Evolutionary conservation across 1,284 basidiomycete species (phyloP).

Genomic region (Puccinia brachypodii): DNA sequence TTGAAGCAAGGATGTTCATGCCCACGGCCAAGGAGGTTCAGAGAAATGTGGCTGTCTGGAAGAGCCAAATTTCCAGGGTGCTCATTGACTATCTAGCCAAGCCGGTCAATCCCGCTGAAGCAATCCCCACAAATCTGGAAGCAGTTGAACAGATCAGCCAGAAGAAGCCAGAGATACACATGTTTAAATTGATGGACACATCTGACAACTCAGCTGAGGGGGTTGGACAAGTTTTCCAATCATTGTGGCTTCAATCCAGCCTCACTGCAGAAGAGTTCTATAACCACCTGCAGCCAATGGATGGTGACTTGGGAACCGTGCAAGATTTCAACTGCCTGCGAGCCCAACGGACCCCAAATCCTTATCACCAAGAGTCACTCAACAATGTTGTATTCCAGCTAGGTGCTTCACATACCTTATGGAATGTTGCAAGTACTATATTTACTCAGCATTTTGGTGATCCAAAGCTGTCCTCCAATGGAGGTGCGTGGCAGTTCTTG

Average conservation of each 20-base stretch:
- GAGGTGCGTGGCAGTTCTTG: not conserved
- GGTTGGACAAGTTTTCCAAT: not conserved
- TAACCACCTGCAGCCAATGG: not conserved
- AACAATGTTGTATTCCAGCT: not conserved
- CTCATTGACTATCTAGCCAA: not conserved
- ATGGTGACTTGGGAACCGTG: not conserved
- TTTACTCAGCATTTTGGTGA: not conserved
- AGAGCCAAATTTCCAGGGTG: not conserved
- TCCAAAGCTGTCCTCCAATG: not conserved
- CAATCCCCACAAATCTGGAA: not conserved
- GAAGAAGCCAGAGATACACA: not conserved
- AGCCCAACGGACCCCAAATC: not conserved
- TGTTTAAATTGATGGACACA: constrained; percentile 1
- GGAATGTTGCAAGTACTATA: not conserved
- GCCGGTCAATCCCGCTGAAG: too few relatives aligned
- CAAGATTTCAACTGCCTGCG: not conserved
- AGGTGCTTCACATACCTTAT: not conserved
- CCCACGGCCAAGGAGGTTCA: too few relatives aligned
- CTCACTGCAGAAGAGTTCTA: not conserved
- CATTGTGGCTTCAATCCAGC: not conserved
- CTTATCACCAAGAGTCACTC: not conserved
- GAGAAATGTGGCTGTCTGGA: not conserved
- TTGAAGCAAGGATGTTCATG: not conserved
- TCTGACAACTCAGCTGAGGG: constrained; percentile 3
- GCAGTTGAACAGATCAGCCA: not conserved